Evolutionary conservation across 2,329 filamentous ascomycete species (phyloP), one percentile per base, ranked within the genome.

Genomic region (Emericellopsis atlantica): DNA sequence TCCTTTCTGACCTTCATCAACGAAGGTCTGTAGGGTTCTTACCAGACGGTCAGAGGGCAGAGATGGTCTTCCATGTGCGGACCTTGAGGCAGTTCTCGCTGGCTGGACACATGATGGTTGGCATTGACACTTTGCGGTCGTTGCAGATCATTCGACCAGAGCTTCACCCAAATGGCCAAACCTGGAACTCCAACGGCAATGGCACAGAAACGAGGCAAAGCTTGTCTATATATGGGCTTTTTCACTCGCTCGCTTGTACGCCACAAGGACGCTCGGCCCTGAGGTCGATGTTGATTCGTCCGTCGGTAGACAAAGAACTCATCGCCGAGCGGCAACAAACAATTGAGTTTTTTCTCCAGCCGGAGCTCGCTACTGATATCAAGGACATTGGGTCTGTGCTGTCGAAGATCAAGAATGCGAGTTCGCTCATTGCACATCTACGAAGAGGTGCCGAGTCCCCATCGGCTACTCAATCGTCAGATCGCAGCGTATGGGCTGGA

Each of bases 91-190:
- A 86, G 76, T 88, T 93, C 57, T 81, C 72, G 26, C 64, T 95
- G 21, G 58, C 61, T 32, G 56, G 68, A 41, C 64, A 64, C 39
- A 86, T 90, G 79, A 86, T 92, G 51, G 69, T 95, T 48, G 92
- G 86, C 49, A 65, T 74, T 3, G 87, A 95, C 53, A 84, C 89
- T 0, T 64, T 96, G 34, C 61, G 76, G 12, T 88, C 88, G 2
- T 70, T 98, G 8, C 90, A 95, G 51, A 85, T 98, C 23, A 69
- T 95, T 22, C 81, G 83, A 42, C 78, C 82, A 2, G 89, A 95
- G 55, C 76, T 76, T 10, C 87, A 94, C 56, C 89, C 86, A 5
- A 88, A 87, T 52, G 79, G 75, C 37, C 83, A 90, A 46, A 84
- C 81, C 49, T 81, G 83, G 60, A 84, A 83, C 3, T 29, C 47